Conservation (phyloP, 768 basidiomycete genomes). For the Cystoderma amianthinum region DNA sequence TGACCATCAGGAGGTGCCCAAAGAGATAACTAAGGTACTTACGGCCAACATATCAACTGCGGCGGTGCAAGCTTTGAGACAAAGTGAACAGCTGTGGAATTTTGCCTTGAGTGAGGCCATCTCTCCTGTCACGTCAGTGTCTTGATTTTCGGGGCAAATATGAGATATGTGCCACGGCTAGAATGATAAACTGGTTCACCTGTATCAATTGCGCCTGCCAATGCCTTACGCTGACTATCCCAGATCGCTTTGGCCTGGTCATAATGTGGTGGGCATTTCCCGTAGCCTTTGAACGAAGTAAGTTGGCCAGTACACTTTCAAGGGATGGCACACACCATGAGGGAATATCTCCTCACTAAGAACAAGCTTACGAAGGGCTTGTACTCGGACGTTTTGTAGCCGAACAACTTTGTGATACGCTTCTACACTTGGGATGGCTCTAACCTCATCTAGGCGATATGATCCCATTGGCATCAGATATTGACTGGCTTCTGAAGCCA, state of each 20-base stretch:
- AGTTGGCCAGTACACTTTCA: not conserved
- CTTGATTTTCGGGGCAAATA: constrained; percentile 24
- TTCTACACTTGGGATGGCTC: constrained; percentile 44
- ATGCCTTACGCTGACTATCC: constrained; percentile 40
- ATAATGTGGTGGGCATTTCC: constrained; percentile 48
- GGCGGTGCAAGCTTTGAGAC: constrained; percentile 53
- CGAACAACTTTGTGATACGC: constrained; percentile 60
- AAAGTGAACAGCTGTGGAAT: constrained; percentile 42
- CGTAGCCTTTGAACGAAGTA: constrained; percentile 37
- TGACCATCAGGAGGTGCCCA: constrained; percentile 4
- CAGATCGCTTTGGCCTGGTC: constrained; percentile 37
- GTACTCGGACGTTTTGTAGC: constrained; percentile 51
- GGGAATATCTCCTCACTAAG: constrained; percentile 63
- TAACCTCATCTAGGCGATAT: constrained; percentile 45
- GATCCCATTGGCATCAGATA: constrained; percentile 52
- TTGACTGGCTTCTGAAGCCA: constrained; percentile 53
- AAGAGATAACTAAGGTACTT: constrained; percentile 12
- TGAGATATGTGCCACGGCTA: not conserved
- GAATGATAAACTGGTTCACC: constrained; percentile 24
- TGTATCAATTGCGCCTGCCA: constrained; percentile 44
- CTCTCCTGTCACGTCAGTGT: constrained; percentile 61
- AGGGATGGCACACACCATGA: constrained; percentile 33
- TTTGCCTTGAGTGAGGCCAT: constrained; percentile 47
- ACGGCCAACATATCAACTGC: constrained; percentile 69
- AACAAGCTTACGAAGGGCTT: constrained; percentile 42